Percentiles rank a stretch among this genome's conserved stretches.
phyloP scores from a whole-genome alignment of 805 yeast species.

The Saccharomycopsis babjevae region DNA sequence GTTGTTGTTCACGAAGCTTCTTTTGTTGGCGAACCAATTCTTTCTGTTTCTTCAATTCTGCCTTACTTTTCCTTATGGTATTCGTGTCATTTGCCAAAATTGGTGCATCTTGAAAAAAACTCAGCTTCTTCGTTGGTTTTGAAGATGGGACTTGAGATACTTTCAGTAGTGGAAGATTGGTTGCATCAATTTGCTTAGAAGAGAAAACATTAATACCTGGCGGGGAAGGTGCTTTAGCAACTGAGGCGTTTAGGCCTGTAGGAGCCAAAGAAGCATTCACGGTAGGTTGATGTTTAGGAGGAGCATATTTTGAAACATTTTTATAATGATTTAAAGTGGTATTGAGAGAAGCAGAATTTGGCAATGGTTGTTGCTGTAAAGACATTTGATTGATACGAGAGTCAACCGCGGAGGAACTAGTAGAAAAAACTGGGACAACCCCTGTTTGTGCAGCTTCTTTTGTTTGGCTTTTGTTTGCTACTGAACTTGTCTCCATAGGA shows the following conservation, averaged over 20 bases:
- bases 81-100: not conserved
- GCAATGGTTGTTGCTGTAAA: not conserved
- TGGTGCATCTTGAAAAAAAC: slow-evolving; percentile 11
- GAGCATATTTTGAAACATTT: not conserved
- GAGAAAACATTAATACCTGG: not conserved
- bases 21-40: slow-evolving; percentile 1
- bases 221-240: not conserved
- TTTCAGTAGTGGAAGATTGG: not conserved
- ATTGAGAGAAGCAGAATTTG: not conserved
- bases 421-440: not conserved
- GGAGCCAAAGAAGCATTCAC: not conserved
- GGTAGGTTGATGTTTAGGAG: not conserved
- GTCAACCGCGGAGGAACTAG: not conserved
- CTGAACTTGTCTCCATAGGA: not conserved
- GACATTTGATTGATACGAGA: not conserved
- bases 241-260: not conserved
- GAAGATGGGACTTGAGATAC: not conserved
- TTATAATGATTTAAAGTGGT: not conserved
- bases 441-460: not conserved
- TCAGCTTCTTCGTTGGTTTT: not conserved
- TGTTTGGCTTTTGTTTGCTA: not conserved
- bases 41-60: slow-evolving; percentile 12
- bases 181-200: not conserved
- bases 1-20: slow-evolving; percentile 2
- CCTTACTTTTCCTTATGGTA: not conserved